A percentile compares a stretch with the other conserved stretches of the same genome.
These are phyloP conservation scores for Vitis vinifera DNA, from an alignment of 164 flowering plant species.

Conservation along the genomic window ASM3070453v1 NC_081808.1:6808001-6808500, in stretches of 20 bases:
- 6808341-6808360: too few species aligned
- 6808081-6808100: neutral
- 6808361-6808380: too few species aligned
- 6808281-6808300: conserved; percentile 62
- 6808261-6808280: conserved; percentile 83
- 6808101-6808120: neutral
- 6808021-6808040: conserved; percentile 2
- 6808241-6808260: conserved; percentile 93
- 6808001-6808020: neutral
- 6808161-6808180: neutral
- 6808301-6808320: neutral
- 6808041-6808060: neutral
- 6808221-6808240: conserved; percentile 93
- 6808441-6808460: too few species aligned
- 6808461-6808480: too few species aligned
- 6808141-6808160: neutral
- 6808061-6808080: neutral
- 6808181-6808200: conserved; percentile 12
- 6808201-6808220: conserved; percentile 70
- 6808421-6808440: too few species aligned
- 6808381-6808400: too few species aligned
- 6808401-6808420: too few species aligned
- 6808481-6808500: too few species aligned
- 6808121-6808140: neutral
- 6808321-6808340: too few species aligned